Base-by-base conservation (phyloP, 2,329 filamentous ascomycete species). In the Fusarium aywerte region DNA sequence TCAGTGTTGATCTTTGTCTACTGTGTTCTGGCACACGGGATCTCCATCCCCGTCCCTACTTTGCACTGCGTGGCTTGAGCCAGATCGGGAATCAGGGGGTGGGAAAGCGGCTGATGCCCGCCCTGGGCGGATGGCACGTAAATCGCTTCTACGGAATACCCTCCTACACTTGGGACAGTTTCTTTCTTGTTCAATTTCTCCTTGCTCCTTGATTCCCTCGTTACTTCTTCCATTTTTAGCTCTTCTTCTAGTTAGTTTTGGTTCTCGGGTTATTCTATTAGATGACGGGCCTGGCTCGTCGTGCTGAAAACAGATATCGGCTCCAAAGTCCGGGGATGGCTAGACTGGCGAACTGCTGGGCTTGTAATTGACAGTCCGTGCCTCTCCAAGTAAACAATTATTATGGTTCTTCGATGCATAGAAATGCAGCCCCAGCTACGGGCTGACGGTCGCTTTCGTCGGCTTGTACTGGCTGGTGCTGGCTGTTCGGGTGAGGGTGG, bases 61-160 rank as follows among this genome's bases (percentile, higher is more conserved):
- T 57, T 62, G 43, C 51, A 42, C 57, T 67, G 58, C 50, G 69
- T 73, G 71, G 71, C 71, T 63, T 73, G 71, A 55, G 47, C 62
- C 58, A 73, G 69, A 73, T 73, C 71, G 71, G 69, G 71, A 64
- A 63, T 68, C 60, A 58, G 67, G 71, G 68, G 57, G 60, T 69
- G 67, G 58, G 58, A 58, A 63, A 45, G 59, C 58, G 38, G 59
- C 42, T 64, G 56, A 60, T 70, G 61, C 32, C 59, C 48, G 36
- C 58, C 59, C 54, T 59, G 64, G 58, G 48, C 53, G 45, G 51
- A 64, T 65, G 56, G 58, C 65, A 69, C 58, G 67, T 58, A 72
- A 72, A 72, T 72, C 71, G 62, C 56, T 62, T 56, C 65, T 25
- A 44, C 33, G 51, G 40, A 53, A 58, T 47, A 51, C 55, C 43